A percentile compares a stretch with the other conserved stretches of the same genome.
These are phyloP conservation scores for Pichia membranifaciens DNA, from an alignment of 805 yeast species.

Conservation along the genomic window DNA sequence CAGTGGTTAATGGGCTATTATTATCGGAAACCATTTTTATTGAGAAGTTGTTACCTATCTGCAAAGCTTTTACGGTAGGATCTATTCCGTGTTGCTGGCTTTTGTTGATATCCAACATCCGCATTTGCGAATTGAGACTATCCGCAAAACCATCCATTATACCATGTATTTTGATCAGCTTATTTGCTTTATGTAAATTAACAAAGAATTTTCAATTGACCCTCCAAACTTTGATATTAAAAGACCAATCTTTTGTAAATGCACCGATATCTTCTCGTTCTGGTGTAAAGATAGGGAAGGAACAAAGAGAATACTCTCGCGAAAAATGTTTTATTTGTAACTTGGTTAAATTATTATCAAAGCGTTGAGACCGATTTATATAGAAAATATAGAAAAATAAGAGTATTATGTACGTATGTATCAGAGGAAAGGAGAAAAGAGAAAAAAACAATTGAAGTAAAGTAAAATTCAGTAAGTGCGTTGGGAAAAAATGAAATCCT, in stretches of 20 bases:
- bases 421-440: neutral
- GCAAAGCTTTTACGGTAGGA: neutral
- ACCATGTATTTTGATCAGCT: too few relatives aligned
- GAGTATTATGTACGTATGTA: neutral
- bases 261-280: too few relatives aligned
- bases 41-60: neutral
- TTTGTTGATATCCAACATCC: constrained; percentile 7
- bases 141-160: constrained; percentile 6
- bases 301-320: too few relatives aligned
- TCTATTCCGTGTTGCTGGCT: too few relatives aligned
- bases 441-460: neutral
- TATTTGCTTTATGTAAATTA: too few relatives aligned
- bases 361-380: constrained; percentile 14
- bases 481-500: neutral
- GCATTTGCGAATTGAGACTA: constrained; percentile 9
- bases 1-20: neutral
- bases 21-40: neutral
- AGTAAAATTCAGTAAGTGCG: neutral
- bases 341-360: constrained; percentile 3
- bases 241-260: too few relatives aligned
- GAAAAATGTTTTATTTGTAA: too few relatives aligned
- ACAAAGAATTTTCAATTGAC: too few relatives aligned
- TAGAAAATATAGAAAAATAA: constrained; percentile 4
- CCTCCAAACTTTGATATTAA: too few relatives aligned
- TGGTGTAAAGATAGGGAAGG: too few relatives aligned